These are phyloP conservation scores for Pelargonium nanum DNA, from an alignment of 345 rosid genomes.

Conservation along the genomic window DNA sequence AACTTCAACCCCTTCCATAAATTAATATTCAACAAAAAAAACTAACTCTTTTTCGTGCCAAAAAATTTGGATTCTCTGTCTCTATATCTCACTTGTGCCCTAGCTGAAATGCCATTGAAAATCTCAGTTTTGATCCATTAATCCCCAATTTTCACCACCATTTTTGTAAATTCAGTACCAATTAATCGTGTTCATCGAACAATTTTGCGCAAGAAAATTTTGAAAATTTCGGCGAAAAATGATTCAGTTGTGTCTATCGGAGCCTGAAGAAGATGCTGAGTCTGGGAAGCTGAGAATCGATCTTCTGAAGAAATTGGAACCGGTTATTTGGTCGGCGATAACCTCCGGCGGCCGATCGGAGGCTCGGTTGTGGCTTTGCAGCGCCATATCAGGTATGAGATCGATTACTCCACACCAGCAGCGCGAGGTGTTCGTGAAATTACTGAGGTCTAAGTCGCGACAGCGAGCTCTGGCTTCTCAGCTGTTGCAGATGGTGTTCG, in stretches of 20 bases:
- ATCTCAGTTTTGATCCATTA: too few species aligned
- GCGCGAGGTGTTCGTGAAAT: conserved; percentile 38
- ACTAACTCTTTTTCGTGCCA: too few species aligned
- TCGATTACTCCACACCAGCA: conserved; percentile 36
- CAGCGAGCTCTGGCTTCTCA: conserved; percentile 45
- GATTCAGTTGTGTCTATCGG: conserved; percentile 44
- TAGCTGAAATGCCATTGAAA: too few species aligned
- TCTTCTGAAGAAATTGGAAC: conserved; percentile 38
- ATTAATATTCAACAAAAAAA: too few species aligned
- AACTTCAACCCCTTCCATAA: neutral
- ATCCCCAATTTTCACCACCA: neutral
- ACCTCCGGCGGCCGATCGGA: conserved; percentile 57
- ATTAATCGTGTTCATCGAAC: neutral
- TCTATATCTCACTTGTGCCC: neutral
- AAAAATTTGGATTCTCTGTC: too few species aligned
- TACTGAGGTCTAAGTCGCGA: conserved; percentile 38
- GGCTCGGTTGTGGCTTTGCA: conserved; percentile 80
- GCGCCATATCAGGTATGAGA: conserved; percentile 31
- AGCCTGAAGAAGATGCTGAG: conserved; percentile 24
- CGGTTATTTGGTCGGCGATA: conserved; percentile 48
- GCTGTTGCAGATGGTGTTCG: conserved; percentile 49
- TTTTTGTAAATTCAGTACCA: too few species aligned
- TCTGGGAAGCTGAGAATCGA: conserved; percentile 24
- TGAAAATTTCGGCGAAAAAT: conserved; percentile 9
- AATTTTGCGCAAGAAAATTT: neutral